These are phyloP conservation scores for Chlorella sp. DNA, from an alignment of 139 green algal genomes.

Conservation along the genomic window DNA sequence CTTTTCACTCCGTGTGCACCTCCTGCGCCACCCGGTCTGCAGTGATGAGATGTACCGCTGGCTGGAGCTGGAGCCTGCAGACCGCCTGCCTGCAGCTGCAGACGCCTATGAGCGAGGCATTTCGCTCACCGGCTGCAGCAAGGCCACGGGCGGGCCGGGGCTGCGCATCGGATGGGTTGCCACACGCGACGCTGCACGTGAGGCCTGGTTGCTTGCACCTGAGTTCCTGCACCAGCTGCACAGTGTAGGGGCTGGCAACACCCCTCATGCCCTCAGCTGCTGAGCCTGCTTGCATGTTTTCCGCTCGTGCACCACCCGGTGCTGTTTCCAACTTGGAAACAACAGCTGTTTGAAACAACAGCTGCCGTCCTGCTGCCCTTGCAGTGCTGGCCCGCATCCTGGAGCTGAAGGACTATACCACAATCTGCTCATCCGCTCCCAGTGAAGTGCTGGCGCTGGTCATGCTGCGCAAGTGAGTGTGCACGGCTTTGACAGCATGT, in stretches of 20 bases:
- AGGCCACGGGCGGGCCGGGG: slow-evolving; percentile 74
- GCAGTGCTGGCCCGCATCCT: slow-evolving; percentile 51
- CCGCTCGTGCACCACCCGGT: too few species aligned
- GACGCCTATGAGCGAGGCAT: slow-evolving; percentile 70
- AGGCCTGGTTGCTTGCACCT: not conserved
- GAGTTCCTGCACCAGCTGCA: too few species aligned
- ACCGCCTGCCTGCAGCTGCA: slow-evolving; percentile 56
- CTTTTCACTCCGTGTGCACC: too few species aligned
- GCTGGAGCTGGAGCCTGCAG: slow-evolving; percentile 58
- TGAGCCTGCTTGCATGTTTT: too few species aligned
- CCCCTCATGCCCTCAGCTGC: too few species aligned
- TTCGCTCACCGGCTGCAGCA: slow-evolving; percentile 74
- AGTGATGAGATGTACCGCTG: slow-evolving; percentile 85
- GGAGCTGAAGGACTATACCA: slow-evolving; percentile 87
- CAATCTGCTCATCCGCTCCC: slow-evolving; percentile 74
- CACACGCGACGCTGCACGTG: slow-evolving; percentile 25
- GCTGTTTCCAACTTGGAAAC: too few species aligned
- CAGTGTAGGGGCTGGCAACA: too few species aligned
- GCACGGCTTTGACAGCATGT: too few species aligned
- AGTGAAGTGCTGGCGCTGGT: slow-evolving; percentile 78
- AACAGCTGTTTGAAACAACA: too few species aligned
- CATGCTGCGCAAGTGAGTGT: slow-evolving; percentile 49
- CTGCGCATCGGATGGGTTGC: slow-evolving; percentile 71
- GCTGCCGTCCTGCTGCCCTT: not conserved
- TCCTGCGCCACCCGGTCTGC: too few species aligned